Evolutionary conservation across 2,329 filamentous ascomycete genomes (phyloP).

Genomic region (Paraphoma chrysanthemicola): DNA sequence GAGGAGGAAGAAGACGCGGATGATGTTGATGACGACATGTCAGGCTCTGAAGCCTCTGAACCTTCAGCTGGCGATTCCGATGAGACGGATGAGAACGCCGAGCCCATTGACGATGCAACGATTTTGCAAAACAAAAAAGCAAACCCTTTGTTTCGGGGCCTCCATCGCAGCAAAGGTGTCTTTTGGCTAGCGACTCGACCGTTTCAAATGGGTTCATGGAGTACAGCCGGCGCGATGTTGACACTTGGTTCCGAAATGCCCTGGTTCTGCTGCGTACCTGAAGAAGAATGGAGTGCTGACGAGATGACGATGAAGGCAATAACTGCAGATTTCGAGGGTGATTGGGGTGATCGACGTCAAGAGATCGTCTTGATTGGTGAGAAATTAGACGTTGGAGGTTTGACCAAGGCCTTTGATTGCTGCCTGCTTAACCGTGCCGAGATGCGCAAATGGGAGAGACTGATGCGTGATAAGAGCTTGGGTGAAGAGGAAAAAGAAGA

Average conservation of each 20-base stretch:
- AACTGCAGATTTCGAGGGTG: constrained; percentile 57
- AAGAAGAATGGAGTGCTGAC: constrained; percentile 59
- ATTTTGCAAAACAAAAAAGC: constrained; percentile 65
- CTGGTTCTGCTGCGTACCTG: constrained; percentile 65
- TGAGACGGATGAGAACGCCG: constrained; percentile 35
- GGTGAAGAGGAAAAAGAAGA: constrained; percentile 53
- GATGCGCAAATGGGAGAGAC: constrained; percentile 49
- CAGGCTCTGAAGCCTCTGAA: constrained; percentile 25
- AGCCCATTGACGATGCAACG: constrained; percentile 37
- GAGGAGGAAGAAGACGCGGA: constrained; percentile 42
- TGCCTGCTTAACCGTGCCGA: constrained; percentile 70
- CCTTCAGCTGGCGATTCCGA: constrained; percentile 24
- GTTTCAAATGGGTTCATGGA: constrained; percentile 65
- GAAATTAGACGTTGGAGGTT: constrained; percentile 59
- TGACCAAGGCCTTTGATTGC: constrained; percentile 63
- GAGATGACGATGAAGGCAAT: constrained; percentile 57
- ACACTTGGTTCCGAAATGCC: constrained; percentile 65
- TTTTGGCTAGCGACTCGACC: constrained; percentile 67
- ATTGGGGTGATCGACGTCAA: constrained; percentile 73
- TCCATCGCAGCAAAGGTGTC: constrained; percentile 70
- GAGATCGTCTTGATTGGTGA: constrained; percentile 79
- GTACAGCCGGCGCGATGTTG: constrained; percentile 69
- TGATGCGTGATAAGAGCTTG: constrained; percentile 42
- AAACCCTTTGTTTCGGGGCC: constrained; percentile 59
- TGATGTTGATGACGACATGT: constrained; percentile 23